These are phyloP conservation scores for Gentiana macrophylla DNA, from an alignment of 257 asterid genomes.

Conservation along the genomic window DNA sequence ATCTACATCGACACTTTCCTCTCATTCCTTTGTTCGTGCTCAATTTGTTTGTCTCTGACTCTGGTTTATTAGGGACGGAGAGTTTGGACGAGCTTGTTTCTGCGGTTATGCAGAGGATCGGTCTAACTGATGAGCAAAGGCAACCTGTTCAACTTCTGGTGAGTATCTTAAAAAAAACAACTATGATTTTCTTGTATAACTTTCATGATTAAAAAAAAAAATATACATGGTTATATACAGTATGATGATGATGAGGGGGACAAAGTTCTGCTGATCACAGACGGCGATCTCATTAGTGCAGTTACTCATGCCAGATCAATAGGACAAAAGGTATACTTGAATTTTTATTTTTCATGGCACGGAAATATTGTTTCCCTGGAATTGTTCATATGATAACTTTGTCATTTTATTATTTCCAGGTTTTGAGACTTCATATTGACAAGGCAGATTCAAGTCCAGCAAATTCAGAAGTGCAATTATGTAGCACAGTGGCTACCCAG, in stretches of 20 bases:
- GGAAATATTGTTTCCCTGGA: no score
- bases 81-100: constrained; percentile 68
- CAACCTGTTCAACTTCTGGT: constrained; percentile 67
- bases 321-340: constrained; percentile 47
- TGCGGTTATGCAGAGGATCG: constrained; percentile 65
- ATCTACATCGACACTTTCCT: no score
- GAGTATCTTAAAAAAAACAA: constrained; percentile 18
- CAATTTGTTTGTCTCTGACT: no score
- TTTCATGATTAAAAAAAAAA: neutral
- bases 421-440: constrained; percentile 66
- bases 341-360: neutral
- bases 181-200: neutral
- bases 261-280: constrained; percentile 72
- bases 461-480: constrained; percentile 9
- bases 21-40: no score
- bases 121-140: constrained; percentile 28
- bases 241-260: constrained; percentile 98
- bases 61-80: constrained; percentile 47
- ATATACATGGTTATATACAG: constrained; percentile 17
- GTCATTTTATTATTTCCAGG: constrained; percentile 22
- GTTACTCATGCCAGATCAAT: constrained; percentile 53
- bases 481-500: constrained; percentile 17
- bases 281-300: constrained; percentile 79
- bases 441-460: constrained; percentile 19
- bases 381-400: no score